phyloP scores from a whole-genome alignment of 768 basidiomycete genomes.

The Calocera viscosa region DNA sequence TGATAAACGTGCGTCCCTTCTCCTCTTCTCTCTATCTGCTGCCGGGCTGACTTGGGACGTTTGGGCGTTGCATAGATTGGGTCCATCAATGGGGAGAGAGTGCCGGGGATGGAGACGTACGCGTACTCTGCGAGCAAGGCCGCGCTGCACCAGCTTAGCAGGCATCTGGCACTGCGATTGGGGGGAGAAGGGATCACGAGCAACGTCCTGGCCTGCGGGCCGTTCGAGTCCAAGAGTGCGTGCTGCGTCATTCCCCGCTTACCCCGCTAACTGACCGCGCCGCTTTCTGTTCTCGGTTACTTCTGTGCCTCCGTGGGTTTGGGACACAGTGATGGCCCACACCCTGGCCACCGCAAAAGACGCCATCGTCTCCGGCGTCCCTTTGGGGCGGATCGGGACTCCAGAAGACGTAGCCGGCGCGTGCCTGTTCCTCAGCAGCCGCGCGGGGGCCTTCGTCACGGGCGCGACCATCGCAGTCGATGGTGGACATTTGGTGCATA shows the following conservation, averaged over 20 bases:
- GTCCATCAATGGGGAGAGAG: constrained; percentile 44
- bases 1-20: constrained; percentile 41
- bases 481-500: constrained; percentile 40
- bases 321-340: constrained; percentile 44
- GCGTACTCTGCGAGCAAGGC: constrained; percentile 57
- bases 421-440: constrained; percentile 47
- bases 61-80: constrained; percentile 37
- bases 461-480: constrained; percentile 52
- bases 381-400: constrained; percentile 43
- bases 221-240: constrained; percentile 28
- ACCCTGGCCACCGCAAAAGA: constrained; percentile 39
- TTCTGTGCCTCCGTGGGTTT: too few relatives aligned
- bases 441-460: constrained; percentile 50
- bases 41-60: too few relatives aligned
- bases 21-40: background rate
- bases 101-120: constrained; percentile 49
- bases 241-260: background rate
- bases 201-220: constrained; percentile 51
- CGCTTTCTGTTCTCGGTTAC: background rate
- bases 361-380: constrained; percentile 33
- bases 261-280: too few relatives aligned
- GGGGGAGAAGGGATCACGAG: constrained; percentile 46
- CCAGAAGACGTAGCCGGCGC: constrained; percentile 55
- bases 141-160: constrained; percentile 45
- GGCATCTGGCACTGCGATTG: constrained; percentile 44